Conservation (phyloP, 805 yeast genomes). For the Lachancea sp. region DNA sequence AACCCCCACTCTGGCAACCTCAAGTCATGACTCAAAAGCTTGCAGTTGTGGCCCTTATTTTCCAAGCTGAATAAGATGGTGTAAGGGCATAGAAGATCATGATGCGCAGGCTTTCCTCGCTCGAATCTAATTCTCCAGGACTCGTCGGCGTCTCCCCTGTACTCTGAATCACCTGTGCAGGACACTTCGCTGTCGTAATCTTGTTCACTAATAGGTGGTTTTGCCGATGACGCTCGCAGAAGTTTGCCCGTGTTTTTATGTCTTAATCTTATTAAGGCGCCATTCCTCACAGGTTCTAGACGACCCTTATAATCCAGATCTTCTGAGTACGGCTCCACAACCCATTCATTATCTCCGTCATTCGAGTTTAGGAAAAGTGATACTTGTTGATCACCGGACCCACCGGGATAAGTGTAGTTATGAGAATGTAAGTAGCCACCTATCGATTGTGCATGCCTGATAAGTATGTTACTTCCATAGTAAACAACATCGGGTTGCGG, state of each 20-base stretch:
- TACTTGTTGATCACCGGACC: conserved; percentile 73
- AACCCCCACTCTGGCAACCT: conserved; percentile 81
- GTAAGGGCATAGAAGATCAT: conserved; percentile 20
- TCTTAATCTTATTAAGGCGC: conserved; percentile 56
- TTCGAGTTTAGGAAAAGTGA: conserved; percentile 57
- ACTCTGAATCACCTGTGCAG: conserved; percentile 56
- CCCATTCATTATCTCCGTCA: conserved; percentile 67
- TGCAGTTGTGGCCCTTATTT: conserved; percentile 64
- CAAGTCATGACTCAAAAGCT: conserved; percentile 63
- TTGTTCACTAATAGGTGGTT: conserved; percentile 87
- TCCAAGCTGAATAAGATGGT: conserved; percentile 54
- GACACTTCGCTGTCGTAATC: conserved; percentile 85
- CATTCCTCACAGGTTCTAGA: conserved; percentile 41
- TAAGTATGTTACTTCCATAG: conserved; percentile 62
- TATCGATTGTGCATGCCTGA: conserved; percentile 62
- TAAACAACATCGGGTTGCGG: conserved; percentile 55
- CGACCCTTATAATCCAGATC: conserved; percentile 23
- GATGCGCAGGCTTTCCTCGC: conserved; percentile 28
- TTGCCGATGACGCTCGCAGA: conserved; percentile 55
- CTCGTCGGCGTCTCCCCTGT: conserved; percentile 62
- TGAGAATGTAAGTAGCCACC: conserved; percentile 85
- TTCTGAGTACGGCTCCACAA: conserved; percentile 42
- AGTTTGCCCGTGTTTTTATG: conserved; percentile 65
- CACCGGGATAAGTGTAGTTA: conserved; percentile 51
- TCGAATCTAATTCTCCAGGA: conserved; percentile 58